These are phyloP conservation scores for Ananas comosus DNA, from an alignment of 176 grass and related monocot genomes.

Conservation along the genomic window DNA sequence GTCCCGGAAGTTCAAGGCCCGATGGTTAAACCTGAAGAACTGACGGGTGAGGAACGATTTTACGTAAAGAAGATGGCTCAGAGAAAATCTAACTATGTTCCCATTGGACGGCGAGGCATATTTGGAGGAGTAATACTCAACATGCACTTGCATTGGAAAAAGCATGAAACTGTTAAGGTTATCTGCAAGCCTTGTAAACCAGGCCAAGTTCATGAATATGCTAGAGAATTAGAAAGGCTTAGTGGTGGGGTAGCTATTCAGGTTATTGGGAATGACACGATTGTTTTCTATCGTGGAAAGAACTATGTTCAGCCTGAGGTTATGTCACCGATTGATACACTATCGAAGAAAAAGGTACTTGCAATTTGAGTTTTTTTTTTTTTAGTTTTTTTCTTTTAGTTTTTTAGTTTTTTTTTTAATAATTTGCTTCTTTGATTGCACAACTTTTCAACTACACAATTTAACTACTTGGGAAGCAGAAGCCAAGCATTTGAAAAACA, in stretches of 20 bases:
- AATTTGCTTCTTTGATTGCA: no score
- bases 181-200: constrained; percentile 84
- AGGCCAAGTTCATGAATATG: constrained; percentile 79
- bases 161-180: constrained; percentile 85
- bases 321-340: constrained; percentile 82
- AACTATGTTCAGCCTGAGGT: constrained; percentile 87
- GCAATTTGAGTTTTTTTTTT: constrained; percentile 1
- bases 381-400: no score
- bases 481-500: no score
- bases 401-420: constrained; percentile 1
- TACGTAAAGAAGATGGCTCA: constrained; percentile 87
- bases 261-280: constrained; percentile 55
- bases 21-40: constrained; percentile 39
- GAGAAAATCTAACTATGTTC: constrained; percentile 90
- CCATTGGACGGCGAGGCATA: constrained; percentile 75
- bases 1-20: constrained; percentile 61
- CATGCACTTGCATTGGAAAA: constrained; percentile 99
- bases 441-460: no score
- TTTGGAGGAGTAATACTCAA: constrained; percentile 91
- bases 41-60: constrained; percentile 68
- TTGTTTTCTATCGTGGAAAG: constrained; percentile 86
- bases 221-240: constrained; percentile 61
- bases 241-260: constrained; percentile 72
- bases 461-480: no score
- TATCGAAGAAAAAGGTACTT: constrained; percentile 89